Conservation (phyloP, 805 yeast species). For the Brettanomyces naardenensis region DNA sequence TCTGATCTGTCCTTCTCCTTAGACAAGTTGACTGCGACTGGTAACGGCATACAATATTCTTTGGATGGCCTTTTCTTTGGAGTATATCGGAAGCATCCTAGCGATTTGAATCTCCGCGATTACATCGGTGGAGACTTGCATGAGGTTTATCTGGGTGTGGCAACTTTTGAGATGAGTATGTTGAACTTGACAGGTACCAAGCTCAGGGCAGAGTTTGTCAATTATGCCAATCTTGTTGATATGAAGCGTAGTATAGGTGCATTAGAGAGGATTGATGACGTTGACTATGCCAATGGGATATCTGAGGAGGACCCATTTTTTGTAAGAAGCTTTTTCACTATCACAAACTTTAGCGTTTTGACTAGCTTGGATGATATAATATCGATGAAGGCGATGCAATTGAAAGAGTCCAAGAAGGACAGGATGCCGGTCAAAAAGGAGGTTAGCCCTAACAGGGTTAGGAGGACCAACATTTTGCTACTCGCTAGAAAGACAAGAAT, state of each 20-base stretch:
- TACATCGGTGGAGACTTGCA: conserved; percentile 3
- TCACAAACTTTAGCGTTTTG: conserved; percentile 12
- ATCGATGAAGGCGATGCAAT: background rate
- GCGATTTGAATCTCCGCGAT: conserved; percentile 4
- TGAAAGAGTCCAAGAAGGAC: background rate
- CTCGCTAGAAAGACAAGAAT: conserved; percentile 4
- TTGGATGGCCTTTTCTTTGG: conserved; percentile 7
- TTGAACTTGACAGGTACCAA: conserved; percentile 1
- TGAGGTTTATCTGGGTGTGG: conserved; percentile 8
- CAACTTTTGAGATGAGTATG: conserved; percentile 6
- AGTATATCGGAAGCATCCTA: conserved; percentile 5
- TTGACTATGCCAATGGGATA: conserved; percentile 7
- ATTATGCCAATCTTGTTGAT: conserved; percentile 10
- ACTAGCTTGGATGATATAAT: conserved; percentile 12
- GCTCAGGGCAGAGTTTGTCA: conserved; percentile 10
- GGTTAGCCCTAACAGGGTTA: background rate
- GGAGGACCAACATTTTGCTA: background rate
- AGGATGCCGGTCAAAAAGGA: background rate
- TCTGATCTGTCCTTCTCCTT: background rate
- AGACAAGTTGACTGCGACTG: background rate
- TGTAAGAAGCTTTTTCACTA: conserved; percentile 15
- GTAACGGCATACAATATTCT: background rate
- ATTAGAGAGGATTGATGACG: conserved; percentile 7
- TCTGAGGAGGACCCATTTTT: conserved; percentile 13
- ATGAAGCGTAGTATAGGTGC: conserved; percentile 4